Conservation (phyloP, 805 yeast genomes). For the Metschnikowia drakensbergensis region DNA sequence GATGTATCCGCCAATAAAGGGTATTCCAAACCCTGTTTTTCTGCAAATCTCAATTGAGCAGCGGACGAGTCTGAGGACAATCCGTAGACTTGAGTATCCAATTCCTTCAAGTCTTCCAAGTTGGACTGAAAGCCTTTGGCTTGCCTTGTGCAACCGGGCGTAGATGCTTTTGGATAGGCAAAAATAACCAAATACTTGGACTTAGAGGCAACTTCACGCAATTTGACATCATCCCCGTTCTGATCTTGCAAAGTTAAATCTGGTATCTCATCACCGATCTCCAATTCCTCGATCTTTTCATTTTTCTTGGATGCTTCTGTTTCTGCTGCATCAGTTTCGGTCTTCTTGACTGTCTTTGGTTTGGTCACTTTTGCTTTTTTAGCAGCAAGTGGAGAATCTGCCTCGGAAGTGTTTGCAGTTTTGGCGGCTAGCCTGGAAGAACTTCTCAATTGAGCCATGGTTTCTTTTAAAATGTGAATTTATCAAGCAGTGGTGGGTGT, state of each 20-base stretch:
- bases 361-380: conserved; percentile 1
- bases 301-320: neutral
- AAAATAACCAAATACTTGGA: conserved; percentile 38
- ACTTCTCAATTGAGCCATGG: conserved; percentile 20
- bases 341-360: conserved; percentile 3
- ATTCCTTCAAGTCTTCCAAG: conserved; percentile 45
- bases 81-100: conserved; percentile 67
- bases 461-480: neutral
- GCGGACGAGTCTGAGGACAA: conserved; percentile 77
- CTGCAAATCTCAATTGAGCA: conserved; percentile 72
- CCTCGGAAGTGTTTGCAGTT: neutral
- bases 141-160: conserved; percentile 96
- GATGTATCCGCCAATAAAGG: conserved; percentile 74
- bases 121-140: conserved; percentile 83
- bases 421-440: conserved; percentile 16
- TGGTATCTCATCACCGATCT: conserved; percentile 66
- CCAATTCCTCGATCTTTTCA: conserved; percentile 19
- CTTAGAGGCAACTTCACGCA: conserved; percentile 28
- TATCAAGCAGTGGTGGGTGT: neutral
- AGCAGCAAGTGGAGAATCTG: neutral
- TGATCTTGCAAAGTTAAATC: conserved; percentile 62
- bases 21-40: conserved; percentile 70
- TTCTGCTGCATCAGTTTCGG: neutral
- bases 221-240: conserved; percentile 52
- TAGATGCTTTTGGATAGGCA: conserved; percentile 88